phyloP scores from a whole-genome alignment of 2,329 filamentous ascomycete species.

The Nemania sp. region DNA sequence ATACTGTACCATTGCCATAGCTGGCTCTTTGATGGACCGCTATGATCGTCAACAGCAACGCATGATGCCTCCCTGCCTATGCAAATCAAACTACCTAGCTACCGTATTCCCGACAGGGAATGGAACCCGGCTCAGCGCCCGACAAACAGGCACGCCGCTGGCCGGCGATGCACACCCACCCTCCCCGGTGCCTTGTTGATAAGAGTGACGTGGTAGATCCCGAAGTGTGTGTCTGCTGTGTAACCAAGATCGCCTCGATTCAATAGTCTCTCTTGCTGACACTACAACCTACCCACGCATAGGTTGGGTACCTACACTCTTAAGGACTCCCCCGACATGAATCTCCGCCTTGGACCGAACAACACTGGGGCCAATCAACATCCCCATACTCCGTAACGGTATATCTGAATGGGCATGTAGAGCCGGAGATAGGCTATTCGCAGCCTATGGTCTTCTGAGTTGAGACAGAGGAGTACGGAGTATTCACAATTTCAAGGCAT shows the following conservation, averaged over 20 bases:
- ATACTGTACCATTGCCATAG: too few species aligned
- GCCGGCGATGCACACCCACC: not conserved
- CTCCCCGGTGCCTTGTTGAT: conserved; percentile 1
- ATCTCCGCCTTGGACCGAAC: not conserved
- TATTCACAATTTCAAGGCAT: too few species aligned
- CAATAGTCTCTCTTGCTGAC: not conserved
- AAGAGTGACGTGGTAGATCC: conserved; percentile 14
- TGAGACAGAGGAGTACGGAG: too few species aligned
- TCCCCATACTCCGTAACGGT: too few species aligned
- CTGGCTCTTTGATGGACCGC: too few species aligned
- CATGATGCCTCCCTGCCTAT: too few species aligned
- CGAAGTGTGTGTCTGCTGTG: conserved; percentile 6
- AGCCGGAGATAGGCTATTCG: not conserved
- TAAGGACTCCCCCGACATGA: not conserved
- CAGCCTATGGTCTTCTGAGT: not conserved
- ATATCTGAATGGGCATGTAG: not conserved
- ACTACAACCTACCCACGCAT: too few species aligned
- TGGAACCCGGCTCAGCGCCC: not conserved
- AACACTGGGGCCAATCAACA: not conserved
- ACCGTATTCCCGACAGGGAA: too few species aligned
- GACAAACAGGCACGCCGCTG: not conserved
- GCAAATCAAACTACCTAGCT: too few species aligned
- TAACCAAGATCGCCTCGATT: conserved; percentile 11
- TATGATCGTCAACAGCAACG: too few species aligned
- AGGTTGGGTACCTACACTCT: too few species aligned